These are phyloP conservation scores for Coelastrella sp. DNA, from an alignment of 139 green algal species.

Conservation along the genomic window DNA sequence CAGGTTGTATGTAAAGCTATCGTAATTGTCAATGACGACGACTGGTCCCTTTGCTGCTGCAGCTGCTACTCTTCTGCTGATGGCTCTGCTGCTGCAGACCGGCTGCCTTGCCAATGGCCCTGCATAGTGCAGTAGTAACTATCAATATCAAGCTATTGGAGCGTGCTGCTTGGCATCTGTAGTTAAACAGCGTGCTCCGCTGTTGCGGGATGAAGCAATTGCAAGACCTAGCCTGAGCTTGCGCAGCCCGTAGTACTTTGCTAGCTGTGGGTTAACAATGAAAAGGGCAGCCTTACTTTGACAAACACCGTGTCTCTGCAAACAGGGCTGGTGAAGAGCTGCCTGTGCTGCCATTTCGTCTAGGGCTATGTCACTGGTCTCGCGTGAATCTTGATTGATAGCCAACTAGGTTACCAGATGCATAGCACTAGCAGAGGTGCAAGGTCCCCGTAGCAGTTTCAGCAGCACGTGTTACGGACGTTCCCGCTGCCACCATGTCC, in stretches of 20 bases:
- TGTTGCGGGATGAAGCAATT: neutral
- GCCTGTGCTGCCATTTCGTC: neutral
- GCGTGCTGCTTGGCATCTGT: neutral
- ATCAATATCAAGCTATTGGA: neutral
- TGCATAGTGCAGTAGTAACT: neutral
- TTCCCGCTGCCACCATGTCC: neutral
- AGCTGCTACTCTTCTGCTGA: constrained; percentile 5
- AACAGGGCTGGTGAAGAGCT: neutral
- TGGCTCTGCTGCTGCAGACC: constrained; percentile 2
- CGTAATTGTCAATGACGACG: constrained; percentile 98
- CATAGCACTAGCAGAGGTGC: too few species aligned
- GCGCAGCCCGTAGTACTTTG: neutral
- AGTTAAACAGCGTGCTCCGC: too few species aligned
- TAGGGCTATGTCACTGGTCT: neutral
- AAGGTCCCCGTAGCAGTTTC: neutral
- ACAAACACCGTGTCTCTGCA: neutral
- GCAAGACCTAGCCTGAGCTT: too few species aligned
- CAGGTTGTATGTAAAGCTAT: constrained; percentile 99
- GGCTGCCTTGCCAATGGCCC: neutral
- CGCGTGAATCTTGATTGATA: too few species aligned
- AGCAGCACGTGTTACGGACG: neutral
- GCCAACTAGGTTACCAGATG: too few species aligned
- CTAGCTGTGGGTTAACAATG: neutral
- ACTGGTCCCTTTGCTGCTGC: constrained; percentile 73
- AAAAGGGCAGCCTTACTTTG: neutral